Percentiles rank a stretch among this genome's conserved stretches.
phyloP scores from a whole-genome alignment of 768 basidiomycete species.

The Trametes cinnabarina region DNA sequence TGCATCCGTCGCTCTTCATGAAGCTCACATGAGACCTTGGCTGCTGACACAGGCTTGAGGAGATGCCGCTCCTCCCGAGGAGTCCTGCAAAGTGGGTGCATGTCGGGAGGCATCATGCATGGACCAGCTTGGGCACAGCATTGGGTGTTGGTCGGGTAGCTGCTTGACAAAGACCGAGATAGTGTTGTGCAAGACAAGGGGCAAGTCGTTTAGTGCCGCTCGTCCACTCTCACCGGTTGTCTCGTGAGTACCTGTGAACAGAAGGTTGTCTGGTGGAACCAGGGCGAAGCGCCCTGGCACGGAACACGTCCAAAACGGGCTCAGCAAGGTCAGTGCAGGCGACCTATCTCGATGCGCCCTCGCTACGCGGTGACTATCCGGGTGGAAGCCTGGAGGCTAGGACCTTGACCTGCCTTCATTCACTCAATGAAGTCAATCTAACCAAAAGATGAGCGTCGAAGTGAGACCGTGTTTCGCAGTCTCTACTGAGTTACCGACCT shows the following conservation, averaged over 20 bases:
- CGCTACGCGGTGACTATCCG: constrained; percentile 59
- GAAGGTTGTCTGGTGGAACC: constrained; percentile 69
- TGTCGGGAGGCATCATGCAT: constrained; percentile 48
- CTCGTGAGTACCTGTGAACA: constrained; percentile 76
- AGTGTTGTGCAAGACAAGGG: not conserved
- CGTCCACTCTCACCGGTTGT: constrained; percentile 68
- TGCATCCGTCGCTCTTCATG: constrained; percentile 61
- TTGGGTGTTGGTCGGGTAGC: constrained; percentile 49
- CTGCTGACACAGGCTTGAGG: constrained; percentile 47
- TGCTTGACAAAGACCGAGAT: constrained; percentile 57
- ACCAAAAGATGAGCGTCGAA: not conserved
- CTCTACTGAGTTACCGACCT: constrained; percentile 45
- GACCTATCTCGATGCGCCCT: constrained; percentile 58
- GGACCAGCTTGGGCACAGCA: constrained; percentile 48
- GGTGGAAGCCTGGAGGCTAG: constrained; percentile 35
- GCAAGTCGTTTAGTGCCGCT: not conserved
- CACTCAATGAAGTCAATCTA: constrained; percentile 49
- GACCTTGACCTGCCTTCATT: constrained; percentile 53
- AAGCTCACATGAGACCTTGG: constrained; percentile 71
- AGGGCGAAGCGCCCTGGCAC: constrained; percentile 51
- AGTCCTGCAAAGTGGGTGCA: no score
- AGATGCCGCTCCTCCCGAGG: constrained; percentile 46
- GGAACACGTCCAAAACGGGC: constrained; percentile 54
- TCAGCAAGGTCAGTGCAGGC: constrained; percentile 45
- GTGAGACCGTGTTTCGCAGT: not conserved